Conservation (phyloP, 495 filamentous ascomycete species). For the Penicillium roqueforti region DNA sequence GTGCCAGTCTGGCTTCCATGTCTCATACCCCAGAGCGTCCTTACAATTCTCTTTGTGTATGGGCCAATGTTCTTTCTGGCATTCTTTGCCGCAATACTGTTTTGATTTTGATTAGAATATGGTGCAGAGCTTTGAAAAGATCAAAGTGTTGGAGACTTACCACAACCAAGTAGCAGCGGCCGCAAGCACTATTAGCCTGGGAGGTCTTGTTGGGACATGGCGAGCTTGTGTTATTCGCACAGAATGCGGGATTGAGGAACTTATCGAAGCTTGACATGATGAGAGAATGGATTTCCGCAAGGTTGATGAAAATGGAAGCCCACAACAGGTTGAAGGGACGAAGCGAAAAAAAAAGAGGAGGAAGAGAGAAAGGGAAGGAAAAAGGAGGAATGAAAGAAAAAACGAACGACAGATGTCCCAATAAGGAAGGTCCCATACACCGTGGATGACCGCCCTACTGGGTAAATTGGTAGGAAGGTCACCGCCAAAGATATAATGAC, state of each 20-base stretch:
- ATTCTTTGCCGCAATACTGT: not conserved
- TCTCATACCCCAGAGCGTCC: not conserved
- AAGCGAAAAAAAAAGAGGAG: not conserved
- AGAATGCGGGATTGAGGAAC: not conserved
- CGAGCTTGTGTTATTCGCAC: not conserved
- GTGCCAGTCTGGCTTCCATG: not conserved
- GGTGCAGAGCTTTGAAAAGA: too few relatives aligned
- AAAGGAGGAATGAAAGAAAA: too few relatives aligned
- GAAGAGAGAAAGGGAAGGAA: not conserved
- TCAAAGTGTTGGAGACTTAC: not conserved
- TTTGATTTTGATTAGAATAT: not conserved
- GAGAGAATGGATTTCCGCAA: not conserved
- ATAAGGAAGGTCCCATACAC: too few relatives aligned
- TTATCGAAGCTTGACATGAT: not conserved
- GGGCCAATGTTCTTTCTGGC: not conserved
- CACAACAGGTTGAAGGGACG: not conserved
- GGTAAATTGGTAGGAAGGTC: too few relatives aligned
- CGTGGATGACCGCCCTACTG: too few relatives aligned
- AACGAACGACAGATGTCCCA: too few relatives aligned
- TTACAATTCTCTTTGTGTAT: not conserved
- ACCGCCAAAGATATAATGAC: too few relatives aligned
- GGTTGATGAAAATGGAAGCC: not conserved
- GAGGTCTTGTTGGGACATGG: not conserved
- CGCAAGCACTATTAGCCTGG: not conserved
- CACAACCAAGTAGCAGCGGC: not conserved